Conservation (phyloP, 1,284 basidiomycete genomes). For the Fomes fomentarius region DNA sequence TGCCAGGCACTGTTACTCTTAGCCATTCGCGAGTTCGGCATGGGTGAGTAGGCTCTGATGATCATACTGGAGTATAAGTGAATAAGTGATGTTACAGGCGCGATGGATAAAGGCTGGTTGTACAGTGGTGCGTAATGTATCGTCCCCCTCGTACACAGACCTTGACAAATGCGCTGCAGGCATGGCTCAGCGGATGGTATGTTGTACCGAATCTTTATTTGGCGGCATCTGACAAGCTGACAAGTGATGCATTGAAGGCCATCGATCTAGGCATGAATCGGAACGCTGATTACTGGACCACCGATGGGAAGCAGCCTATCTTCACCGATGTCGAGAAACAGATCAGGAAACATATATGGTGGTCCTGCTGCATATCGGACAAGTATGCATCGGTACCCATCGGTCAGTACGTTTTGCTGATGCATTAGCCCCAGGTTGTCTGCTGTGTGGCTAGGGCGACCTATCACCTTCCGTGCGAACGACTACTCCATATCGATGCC, state of each 20-base stretch:
- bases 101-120: conserved; percentile 84
- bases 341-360: conserved; percentile 82
- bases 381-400: conserved; percentile 48
- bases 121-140: conserved; percentile 59
- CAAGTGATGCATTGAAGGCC: conserved; percentile 51
- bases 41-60: conserved; percentile 48
- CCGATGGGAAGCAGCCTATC: conserved; percentile 59
- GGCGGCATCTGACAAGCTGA: background rate
- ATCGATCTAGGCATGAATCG: conserved; percentile 85
- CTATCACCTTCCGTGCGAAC: conserved; percentile 30
- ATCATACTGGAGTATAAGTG: background rate
- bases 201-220: conserved; percentile 13
- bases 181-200: conserved; percentile 78
- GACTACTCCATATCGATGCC: conserved; percentile 26
- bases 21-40: conserved; percentile 82
- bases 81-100: conserved; percentile 37
- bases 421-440: conserved; percentile 24
- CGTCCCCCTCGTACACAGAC: too few relatives aligned
- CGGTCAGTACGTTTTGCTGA: background rate
- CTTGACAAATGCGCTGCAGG: conserved; percentile 40
- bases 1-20: conserved; percentile 80
- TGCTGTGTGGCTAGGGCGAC: conserved; percentile 34
- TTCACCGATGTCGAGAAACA: conserved; percentile 79
- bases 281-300: conserved; percentile 77
- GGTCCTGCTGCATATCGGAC: conserved; percentile 76